Conservation (phyloP, 495 filamentous ascomycete species). For the Hypoxylon trugodes region DNA sequence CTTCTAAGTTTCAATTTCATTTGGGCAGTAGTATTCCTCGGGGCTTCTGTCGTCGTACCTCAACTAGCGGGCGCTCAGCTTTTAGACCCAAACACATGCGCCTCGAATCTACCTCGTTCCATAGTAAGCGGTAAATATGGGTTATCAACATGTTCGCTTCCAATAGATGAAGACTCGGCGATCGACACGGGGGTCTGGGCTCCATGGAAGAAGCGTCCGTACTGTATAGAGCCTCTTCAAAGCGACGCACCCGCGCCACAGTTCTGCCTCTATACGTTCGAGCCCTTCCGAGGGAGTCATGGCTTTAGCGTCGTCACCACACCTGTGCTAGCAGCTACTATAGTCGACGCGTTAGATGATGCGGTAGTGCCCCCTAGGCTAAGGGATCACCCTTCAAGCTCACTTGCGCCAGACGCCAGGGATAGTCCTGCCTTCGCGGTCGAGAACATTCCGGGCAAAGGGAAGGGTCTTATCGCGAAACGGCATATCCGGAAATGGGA, state of each 20-base stretch:
- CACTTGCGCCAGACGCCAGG: slow-evolving; percentile 18
- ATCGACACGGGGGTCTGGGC: slow-evolving; percentile 26
- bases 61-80: background rate
- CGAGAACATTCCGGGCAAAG: slow-evolving; percentile 36
- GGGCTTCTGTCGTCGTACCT: background rate
- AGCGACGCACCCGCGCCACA: slow-evolving; percentile 12
- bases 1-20: background rate
- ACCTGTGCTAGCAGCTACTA: slow-evolving; percentile 35
- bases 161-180: slow-evolving; percentile 29
- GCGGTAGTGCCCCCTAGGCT: slow-evolving; percentile 21
- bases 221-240: slow-evolving; percentile 34
- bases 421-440: slow-evolving; percentile 28
- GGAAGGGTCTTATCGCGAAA: slow-evolving; percentile 42
- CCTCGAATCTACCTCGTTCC: background rate
- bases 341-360: slow-evolving; percentile 44
- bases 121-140: background rate
- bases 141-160: slow-evolving; percentile 17
- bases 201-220: slow-evolving; percentile 43
- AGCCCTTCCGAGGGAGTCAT: slow-evolving; percentile 44
- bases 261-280: slow-evolving; percentile 49
- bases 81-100: slow-evolving; percentile 2
- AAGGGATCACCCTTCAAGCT: slow-evolving; percentile 24
- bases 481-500: slow-evolving; percentile 37
- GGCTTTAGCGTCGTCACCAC: slow-evolving; percentile 44
- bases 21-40: background rate